These are phyloP conservation scores for Blastobotrys indianensis DNA, from an alignment of 1,139 yeast genomes.

Conservation along the genomic window DNA sequence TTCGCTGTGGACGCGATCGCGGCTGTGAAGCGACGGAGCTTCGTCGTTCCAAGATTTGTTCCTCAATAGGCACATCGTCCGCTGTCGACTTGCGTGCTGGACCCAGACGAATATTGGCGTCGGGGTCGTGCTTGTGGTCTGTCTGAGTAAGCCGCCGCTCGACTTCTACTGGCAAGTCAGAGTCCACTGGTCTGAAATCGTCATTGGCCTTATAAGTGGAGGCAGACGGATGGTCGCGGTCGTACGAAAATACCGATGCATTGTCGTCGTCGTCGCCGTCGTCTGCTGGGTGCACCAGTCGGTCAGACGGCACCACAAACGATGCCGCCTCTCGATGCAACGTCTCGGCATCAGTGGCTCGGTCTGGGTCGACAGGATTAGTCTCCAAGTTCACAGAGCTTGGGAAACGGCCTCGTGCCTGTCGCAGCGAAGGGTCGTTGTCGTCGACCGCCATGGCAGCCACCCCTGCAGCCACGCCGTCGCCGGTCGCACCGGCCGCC, in stretches of 20 bases:
- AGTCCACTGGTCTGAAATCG: constrained; percentile 32
- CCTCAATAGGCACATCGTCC: constrained; percentile 21
- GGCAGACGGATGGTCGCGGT: constrained; percentile 29
- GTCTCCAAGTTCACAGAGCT: constrained; percentile 26
- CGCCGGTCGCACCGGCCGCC: constrained; percentile 12
- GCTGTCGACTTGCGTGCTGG: constrained; percentile 34
- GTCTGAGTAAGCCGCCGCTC: constrained; percentile 37
- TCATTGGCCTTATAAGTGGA: constrained; percentile 31
- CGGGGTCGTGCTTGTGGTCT: constrained; percentile 31
- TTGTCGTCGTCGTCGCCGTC: constrained; percentile 22
- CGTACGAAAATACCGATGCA: constrained; percentile 34
- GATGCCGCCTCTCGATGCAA: constrained; percentile 18
- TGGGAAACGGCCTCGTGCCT: constrained; percentile 27
- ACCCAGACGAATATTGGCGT: constrained; percentile 27
- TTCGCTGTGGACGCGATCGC: constrained; percentile 22
- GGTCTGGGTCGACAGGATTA: constrained; percentile 17
- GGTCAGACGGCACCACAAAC: constrained; percentile 18
- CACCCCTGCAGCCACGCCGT: constrained; percentile 19
- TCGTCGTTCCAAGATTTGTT: constrained; percentile 26
- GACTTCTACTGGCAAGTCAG: constrained; percentile 30
- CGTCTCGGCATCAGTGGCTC: constrained; percentile 17
- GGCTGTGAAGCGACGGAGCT: constrained; percentile 25
- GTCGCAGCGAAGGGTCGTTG: constrained; percentile 8
- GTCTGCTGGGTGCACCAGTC: constrained; percentile 1
- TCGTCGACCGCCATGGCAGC: constrained; percentile 6